Percentiles rank a stretch among this genome's conserved stretches.
These are phyloP conservation scores for Diaporthe amygdali DNA, from an alignment of 2,329 filamentous ascomycete species.

Conservation along the genomic window DNA sequence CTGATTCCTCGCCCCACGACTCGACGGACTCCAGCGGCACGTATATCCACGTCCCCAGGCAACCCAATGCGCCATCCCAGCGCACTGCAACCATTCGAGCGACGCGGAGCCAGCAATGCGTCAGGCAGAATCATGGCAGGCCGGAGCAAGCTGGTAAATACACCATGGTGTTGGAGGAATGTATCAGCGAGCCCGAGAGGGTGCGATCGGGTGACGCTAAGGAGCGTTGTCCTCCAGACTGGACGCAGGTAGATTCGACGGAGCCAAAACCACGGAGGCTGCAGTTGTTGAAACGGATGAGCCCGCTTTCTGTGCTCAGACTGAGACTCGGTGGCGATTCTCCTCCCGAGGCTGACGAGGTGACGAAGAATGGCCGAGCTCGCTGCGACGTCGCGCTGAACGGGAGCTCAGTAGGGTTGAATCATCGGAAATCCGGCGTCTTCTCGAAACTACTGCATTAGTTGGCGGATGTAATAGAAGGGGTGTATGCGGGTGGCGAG, in stretches of 20 bases:
- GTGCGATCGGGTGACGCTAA: background rate
- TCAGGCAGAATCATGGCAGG: background rate
- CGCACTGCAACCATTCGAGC: background rate
- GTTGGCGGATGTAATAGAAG: background rate
- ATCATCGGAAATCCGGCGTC: background rate
- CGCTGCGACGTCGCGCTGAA: background rate
- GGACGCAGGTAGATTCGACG: background rate
- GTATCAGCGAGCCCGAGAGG: background rate
- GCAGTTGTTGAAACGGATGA: background rate
- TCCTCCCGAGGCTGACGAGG: background rate
- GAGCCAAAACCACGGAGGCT: background rate
- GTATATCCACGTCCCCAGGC: background rate
- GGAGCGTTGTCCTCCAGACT: background rate
- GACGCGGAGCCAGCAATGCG: background rate
- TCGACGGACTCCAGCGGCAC: background rate
- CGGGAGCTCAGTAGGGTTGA: background rate
- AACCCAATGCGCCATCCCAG: background rate
- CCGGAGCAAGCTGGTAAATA: background rate
- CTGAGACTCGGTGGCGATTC: background rate
- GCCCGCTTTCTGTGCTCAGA: background rate
- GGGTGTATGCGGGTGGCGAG: background rate
- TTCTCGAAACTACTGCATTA: slow-evolving; percentile 16
- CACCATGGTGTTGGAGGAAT: slow-evolving; percentile 1
- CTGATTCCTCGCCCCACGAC: background rate
- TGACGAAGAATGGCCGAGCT: background rate